Evolutionary conservation across 1,139 yeast species (phyloP), one percentile per base, ranked within the genome.

Genomic region (Suhomyces ambrosiae): DNA sequence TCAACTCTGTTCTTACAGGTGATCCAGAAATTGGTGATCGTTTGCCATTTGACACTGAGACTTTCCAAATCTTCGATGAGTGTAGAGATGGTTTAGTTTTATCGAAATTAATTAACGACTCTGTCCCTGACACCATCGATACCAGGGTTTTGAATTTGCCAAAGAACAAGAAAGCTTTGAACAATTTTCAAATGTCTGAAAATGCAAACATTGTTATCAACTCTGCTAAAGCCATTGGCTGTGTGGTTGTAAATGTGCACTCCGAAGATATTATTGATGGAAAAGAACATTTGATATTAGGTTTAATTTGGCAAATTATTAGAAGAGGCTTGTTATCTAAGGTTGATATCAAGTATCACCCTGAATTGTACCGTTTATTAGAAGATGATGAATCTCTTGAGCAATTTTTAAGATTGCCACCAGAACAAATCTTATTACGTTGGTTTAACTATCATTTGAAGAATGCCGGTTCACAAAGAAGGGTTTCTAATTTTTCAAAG

Each of bases 201-300:
- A 92, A 92, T 64, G 97, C 98, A 37, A 92, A 92, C 64, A 90
- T 92, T 50, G 98, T 92, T 30, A 87, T 92, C 65, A 92, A 92
- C 61, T 92, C 98, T 3, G 98, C 98, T 27, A 92, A 92, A 69
- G 98, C 97, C 38, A 92, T 92, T 65, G 98, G 97, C 14, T 92
- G 97, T 73, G 87, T 92, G 38, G 98, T 92, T 34, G 97, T 94
- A 36, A 92, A 92, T 60, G 97, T 92, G 34, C 97, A 92, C 54
- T 86, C 97, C 4, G 97, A 92, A 61, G 97, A 92, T 63, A 87
- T 92, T 44, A 89, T 90, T 52, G 97, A 90, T 53, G 98, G 99
- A 52, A 87, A 86, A 53, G 99, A 92, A 65, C 97, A 92, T 63
- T 78, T 92, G 61, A 88, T 92, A 48, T 72, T 92, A 50, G 99